Evolutionary conservation across 1,284 basidiomycete genomes (phyloP), one percentile per base, ranked within the genome.

Genomic region (Schizophyllum commune): DNA sequence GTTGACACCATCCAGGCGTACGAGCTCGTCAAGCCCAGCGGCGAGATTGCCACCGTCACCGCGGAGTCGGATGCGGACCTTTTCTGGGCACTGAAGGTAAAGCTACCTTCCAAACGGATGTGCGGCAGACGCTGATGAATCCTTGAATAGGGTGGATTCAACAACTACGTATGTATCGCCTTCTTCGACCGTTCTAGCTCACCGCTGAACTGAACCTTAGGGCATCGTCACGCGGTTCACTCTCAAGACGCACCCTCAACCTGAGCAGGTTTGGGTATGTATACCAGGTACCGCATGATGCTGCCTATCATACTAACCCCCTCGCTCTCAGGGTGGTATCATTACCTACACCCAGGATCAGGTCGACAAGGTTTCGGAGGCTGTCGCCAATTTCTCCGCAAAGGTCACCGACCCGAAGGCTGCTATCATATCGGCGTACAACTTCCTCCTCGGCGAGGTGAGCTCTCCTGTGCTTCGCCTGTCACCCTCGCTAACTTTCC

Each of bases 171-270:
- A 60, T 61, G 80, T 72, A 3, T 5, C 52, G 51, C 32, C n/a
- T 2, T 4, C 15, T 21, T 20, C 27, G 5, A 33, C 7, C 21
- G 19, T 8, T 55, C 52, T 19, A 32, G 6, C 55, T 7, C 56
- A n/a, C 21, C 54, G 22, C 56, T 32, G 54, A 52, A 60, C 32
- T 8, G 17, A n/a, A 21, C 55, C 22, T 19, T 32, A 86, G 84
- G 85, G 84, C 1, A 82, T 86, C 39, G 83, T 86, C 4, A 86
- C 83, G 1, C 77, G 76, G 58, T 83, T 86, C 68, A 83, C 78
- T 0, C 64, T 87, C 32, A 76, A 79, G 64, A 75, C 81, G 20
- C n/a, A 32, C 52, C 56, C 47, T 19, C 13, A 33, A 17, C 56
- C 61, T 51, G 63, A 58, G 2, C 67, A 81, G 67, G 79, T 87